Conservation (phyloP, 495 filamentous ascomycete genomes). For the Rhizodiscina lignyota region DNA sequence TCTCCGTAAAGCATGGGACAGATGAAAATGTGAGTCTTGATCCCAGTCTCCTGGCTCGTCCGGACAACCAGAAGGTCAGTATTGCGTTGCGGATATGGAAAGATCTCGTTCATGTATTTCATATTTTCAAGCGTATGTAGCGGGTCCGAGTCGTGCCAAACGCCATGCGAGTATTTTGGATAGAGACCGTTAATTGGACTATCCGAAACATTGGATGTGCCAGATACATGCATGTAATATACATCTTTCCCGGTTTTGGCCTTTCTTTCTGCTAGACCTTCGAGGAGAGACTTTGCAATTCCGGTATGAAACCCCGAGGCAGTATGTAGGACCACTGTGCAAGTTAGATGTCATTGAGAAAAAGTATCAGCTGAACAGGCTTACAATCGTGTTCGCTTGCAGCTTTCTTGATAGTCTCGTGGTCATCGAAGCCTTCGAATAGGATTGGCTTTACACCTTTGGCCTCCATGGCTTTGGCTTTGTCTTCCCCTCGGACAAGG, state of each 20-base stretch:
- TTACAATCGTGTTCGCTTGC: not conserved
- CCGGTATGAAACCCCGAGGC: not conserved
- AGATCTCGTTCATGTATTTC: constrained; percentile 24
- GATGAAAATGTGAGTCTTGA: constrained; percentile 32
- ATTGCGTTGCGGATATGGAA: constrained; percentile 29
- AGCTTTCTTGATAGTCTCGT: constrained; percentile 10
- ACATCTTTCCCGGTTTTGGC: not conserved
- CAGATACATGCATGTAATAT: constrained; percentile 25
- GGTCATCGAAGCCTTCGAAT: constrained; percentile 18
- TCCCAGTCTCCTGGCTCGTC: constrained; percentile 18
- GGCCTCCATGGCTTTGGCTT: constrained; percentile 10
- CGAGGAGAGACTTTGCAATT: not conserved
- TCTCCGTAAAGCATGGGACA: constrained; percentile 30
- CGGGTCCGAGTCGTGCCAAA: too few relatives aligned
- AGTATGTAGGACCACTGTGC: not conserved
- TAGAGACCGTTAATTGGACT: constrained; percentile 22
- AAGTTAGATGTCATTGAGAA: too few relatives aligned
- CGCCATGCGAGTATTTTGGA: constrained; percentile 13
- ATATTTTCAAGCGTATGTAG: too few relatives aligned
- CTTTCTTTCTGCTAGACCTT: not conserved
- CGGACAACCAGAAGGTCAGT: constrained; percentile 30
- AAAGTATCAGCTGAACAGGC: too few relatives aligned
- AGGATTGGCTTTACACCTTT: constrained; percentile 11
- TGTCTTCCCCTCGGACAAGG: constrained; percentile 9
- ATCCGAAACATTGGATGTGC: constrained; percentile 31